Base-by-base conservation (phyloP, 2,329 filamentous ascomycete genomes). In the Aspergillus costaricaensis region DNA sequence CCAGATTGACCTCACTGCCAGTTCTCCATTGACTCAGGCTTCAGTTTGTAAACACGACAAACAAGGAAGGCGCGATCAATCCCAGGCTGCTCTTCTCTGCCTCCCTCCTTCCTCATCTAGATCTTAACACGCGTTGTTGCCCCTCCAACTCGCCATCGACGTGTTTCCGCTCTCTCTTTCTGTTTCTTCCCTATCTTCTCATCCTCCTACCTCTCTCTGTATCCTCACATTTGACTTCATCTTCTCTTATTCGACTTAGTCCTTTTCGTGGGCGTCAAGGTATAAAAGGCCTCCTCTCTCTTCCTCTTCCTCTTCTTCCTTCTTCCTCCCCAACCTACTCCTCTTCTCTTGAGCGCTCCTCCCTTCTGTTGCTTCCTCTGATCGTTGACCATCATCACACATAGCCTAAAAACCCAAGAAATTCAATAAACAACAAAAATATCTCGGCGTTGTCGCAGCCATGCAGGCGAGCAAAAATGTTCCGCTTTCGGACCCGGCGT, bases 401-500 rank as follows among this genome's bases (percentile, higher is more conserved):
- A 23, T 32, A 36, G 19, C 41, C 36, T 32, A 48, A 50, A 12
- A 10, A 6, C 32, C 23, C 32, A 27, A 27, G 25, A 21, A 14
- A 21, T n/a, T n/a, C 48, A 21, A 38, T 19, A 43, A 58, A 17
- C 30, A 39, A 19, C 21, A 10, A 23, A 27, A 19, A 21, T 23
- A 2, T 27, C 43, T 44, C 36, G 32, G 27, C 39, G 6, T 5
- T 1, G 32, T 49, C 49, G n/a, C 39, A 14, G 51, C 4, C 19
- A 60, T 21, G 23, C 62, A 63, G 62, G 27, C 65, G 2, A 47
- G 49, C 3, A 27, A 15, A 7, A 49, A 43, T 23, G 21, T 19
- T 2, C 43, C 36, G 19, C 23, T 58, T 5, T 57, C 59, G 0
- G 70, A 71, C 44, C 70, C 65, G 12, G 65, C 70, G n/a, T 59